phyloP scores from a whole-genome alignment of 768 basidiomycete genomes.

The Suillus sp. region DNA sequence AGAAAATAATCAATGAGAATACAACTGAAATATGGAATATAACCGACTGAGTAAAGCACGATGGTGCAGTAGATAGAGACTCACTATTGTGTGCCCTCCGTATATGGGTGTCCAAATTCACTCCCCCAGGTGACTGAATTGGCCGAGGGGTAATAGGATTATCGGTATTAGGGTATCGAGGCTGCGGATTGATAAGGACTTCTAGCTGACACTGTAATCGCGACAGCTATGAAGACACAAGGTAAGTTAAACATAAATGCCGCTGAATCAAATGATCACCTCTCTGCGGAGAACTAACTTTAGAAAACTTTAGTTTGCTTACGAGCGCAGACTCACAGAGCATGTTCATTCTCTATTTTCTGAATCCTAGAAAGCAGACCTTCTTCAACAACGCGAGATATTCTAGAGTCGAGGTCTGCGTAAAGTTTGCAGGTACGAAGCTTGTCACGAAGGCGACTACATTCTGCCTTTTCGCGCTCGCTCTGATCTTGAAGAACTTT shows the following conservation, averaged over 20 bases:
- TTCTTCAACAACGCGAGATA: conserved; percentile 37
- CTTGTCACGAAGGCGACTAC: conserved; percentile 35
- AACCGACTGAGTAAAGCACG: background rate
- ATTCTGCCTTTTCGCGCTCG: conserved; percentile 33
- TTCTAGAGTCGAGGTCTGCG: conserved; percentile 35
- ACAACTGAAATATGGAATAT: conserved; percentile 45
- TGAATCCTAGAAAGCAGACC: conserved; percentile 35
- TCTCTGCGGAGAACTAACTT: conserved; percentile 5
- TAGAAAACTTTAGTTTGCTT: background rate
- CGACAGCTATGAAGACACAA: conserved; percentile 31
- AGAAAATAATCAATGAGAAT: conserved; percentile 50
- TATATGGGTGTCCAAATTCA: conserved; percentile 43
- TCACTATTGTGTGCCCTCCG: conserved; percentile 58
- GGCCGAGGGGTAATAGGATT: conserved; percentile 55
- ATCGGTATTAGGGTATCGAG: conserved; percentile 32
- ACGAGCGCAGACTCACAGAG: conserved; percentile 25
- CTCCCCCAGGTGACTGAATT: conserved; percentile 44
- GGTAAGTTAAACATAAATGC: conserved; percentile 13
- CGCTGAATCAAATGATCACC: background rate
- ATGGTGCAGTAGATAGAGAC: conserved; percentile 20
- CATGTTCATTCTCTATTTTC: conserved; percentile 33
- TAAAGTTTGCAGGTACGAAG: conserved; percentile 32
- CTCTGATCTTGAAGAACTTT: conserved; percentile 39
- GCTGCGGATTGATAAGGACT: conserved; percentile 35
- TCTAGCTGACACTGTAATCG: conserved; percentile 38